Evolutionary conservation across 768 basidiomycete species (phyloP).

Genomic region (Tulasnella sp.): DNA sequence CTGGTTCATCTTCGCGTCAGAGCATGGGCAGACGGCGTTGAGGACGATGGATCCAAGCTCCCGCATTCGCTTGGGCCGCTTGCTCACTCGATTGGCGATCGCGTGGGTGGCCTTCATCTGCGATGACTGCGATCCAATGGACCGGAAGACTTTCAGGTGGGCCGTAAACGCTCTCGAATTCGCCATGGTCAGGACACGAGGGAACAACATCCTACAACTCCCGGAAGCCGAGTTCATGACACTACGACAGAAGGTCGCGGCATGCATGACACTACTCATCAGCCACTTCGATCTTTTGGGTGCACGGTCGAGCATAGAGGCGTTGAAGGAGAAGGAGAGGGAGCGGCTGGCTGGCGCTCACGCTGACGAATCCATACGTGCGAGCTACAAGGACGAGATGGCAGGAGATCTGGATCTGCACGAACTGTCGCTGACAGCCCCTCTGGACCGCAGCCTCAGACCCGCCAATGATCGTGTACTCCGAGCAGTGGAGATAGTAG

Average conservation of each 20-base stretch:
- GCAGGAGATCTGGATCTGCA: conserved; percentile 55
- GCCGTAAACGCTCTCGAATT: conserved; percentile 94
- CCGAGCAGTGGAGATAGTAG: conserved; percentile 49
- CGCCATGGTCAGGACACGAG: conserved; percentile 73
- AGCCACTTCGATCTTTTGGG: conserved; percentile 97
- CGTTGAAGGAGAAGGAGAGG: conserved; percentile 74
- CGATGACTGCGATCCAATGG: conserved; percentile 92
- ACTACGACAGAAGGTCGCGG: conserved; percentile 83
- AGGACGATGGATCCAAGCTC: conserved; percentile 71
- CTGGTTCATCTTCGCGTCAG: conserved; percentile 95
- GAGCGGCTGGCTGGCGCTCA: conserved; percentile 64
- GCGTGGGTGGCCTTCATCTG: conserved; percentile 98
- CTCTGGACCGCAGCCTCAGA: conserved; percentile 37
- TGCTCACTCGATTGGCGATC: conserved; percentile 82
- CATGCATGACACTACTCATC: conserved; percentile 93
- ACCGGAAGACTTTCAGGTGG: conserved; percentile 95
- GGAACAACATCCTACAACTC: conserved; percentile 81
- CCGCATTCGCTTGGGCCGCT: conserved; percentile 64
- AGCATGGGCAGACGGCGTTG: conserved; percentile 84
- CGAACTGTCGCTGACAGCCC: conserved; percentile 27
- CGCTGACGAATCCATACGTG: conserved; percentile 16
- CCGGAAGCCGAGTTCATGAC: conserved; percentile 82
- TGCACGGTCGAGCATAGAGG: conserved; percentile 78
- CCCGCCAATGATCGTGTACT: conserved; percentile 65
- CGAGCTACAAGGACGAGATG: conserved; percentile 30